Percentiles rank a stretch among this genome's conserved stretches.
Evolutionary conservation across 1,284 basidiomycete species (phyloP).

Genomic region (Pseudozyma sp.): DNA sequence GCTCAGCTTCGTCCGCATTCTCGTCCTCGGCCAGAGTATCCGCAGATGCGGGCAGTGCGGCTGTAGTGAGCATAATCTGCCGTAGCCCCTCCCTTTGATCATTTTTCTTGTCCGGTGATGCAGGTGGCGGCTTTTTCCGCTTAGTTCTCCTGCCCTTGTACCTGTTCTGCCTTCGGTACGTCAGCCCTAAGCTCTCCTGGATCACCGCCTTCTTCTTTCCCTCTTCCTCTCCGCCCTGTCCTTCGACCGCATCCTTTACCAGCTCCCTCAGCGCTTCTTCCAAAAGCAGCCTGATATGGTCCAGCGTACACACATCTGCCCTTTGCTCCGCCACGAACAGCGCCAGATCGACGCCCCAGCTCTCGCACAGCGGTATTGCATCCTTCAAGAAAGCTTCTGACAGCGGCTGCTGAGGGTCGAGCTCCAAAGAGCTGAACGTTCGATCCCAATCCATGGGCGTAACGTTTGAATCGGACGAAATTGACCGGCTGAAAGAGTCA

Average conservation of each 20-base stretch:
- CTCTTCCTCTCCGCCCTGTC: neutral
- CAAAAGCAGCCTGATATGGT: constrained; percentile 32
- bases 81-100: neutral
- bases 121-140: constrained; percentile 10
- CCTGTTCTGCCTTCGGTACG: constrained; percentile 24
- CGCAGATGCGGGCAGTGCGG: neutral
- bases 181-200: constrained; percentile 22
- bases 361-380: constrained; percentile 34
- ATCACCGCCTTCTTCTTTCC: constrained; percentile 10
- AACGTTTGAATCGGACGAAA: constrained; percentile 30
- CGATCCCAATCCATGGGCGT: constrained; percentile 34
- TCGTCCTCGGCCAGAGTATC: neutral
- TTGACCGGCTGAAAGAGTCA: neutral
- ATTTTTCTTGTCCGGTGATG: neutral
- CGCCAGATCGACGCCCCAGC: constrained; percentile 29
- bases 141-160: constrained; percentile 2
- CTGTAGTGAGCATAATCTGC: constrained; percentile 8
- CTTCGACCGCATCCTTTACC: constrained; percentile 12
- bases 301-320: constrained; percentile 36
- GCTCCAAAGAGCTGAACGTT: constrained; percentile 22
- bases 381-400: constrained; percentile 42
- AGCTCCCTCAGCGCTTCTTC: constrained; percentile 26
- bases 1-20: no score
- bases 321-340: constrained; percentile 9
- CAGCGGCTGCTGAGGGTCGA: constrained; percentile 36